phyloP scores from a whole-genome alignment of 2,329 filamentous ascomycete genomes.

The Pseudocercospora ulei region DNA sequence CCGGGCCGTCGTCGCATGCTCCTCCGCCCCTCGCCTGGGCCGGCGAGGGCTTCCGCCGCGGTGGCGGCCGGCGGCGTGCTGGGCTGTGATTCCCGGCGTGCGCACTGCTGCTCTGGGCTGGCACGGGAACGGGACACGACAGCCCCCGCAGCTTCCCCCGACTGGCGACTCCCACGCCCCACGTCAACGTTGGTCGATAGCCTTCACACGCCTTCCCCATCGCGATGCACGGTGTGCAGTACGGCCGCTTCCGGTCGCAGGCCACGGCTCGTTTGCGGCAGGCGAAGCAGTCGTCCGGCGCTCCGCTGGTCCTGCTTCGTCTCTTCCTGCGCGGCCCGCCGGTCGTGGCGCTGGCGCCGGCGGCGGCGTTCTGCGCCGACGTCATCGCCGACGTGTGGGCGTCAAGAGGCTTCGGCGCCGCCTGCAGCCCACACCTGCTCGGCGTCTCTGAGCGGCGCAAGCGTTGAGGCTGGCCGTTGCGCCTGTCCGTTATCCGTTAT shows the following conservation, averaged over 20 bases:
- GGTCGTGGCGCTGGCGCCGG: slow-evolving; percentile 7
- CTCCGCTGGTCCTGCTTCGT: slow-evolving; percentile 80
- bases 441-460: too few species aligned
- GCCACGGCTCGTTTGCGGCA: slow-evolving; percentile 74
- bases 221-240: slow-evolving; percentile 89
- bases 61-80: slow-evolving; percentile 13
- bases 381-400: slow-evolving; percentile 12
- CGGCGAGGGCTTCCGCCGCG: slow-evolving; percentile 15
- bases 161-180: slow-evolving; percentile 91
- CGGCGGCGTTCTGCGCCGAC: slow-evolving; percentile 13
- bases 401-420: too few species aligned
- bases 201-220: slow-evolving; percentile 86
- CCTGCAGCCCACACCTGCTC: too few species aligned
- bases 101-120: slow-evolving; percentile 34
- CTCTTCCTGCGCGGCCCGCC: slow-evolving; percentile 48
- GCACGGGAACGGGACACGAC: slow-evolving; percentile 58
- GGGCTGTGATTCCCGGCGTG: slow-evolving; percentile 19
- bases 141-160: slow-evolving; percentile 87
- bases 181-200: slow-evolving; percentile 93
- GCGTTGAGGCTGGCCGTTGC: too few species aligned
- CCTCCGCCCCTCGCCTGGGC: slow-evolving; percentile 10
- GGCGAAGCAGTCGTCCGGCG: slow-evolving; percentile 88
- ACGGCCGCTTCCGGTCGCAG: slow-evolving; percentile 85
- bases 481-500: slow-evolving; percentile 7
- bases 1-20: too few species aligned